These are phyloP conservation scores for Stagonosporopsis vannaccii DNA, from an alignment of 2,329 filamentous ascomycete genomes.

Conservation along the genomic window DNA sequence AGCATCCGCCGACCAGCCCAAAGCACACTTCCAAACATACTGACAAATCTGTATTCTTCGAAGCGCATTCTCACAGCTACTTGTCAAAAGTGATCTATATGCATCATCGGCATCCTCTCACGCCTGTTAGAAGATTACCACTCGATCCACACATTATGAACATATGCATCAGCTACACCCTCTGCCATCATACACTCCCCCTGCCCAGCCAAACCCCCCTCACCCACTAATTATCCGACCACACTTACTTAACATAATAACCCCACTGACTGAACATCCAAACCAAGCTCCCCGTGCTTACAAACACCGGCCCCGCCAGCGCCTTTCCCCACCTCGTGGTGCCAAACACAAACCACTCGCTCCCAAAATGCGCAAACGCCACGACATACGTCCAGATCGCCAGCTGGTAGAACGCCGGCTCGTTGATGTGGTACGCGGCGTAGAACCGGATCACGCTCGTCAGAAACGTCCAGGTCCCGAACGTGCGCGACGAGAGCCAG, in stretches of 20 bases:
- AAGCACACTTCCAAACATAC: background rate
- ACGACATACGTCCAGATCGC: conserved; percentile 82
- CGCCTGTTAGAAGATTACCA: background rate
- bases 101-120: background rate
- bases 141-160: background rate
- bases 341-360: conserved; percentile 81
- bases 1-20: no score
- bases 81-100: background rate
- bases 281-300: conserved; percentile 61
- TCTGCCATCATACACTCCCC: background rate
- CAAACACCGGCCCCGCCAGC: conserved; percentile 65
- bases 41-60: background rate
- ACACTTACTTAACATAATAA: conserved; percentile 64
- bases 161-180: background rate
- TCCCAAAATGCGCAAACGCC: conserved; percentile 66
- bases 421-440: conserved; percentile 80
- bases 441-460: conserved; percentile 80
- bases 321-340: conserved; percentile 71
- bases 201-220: background rate
- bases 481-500: conserved; percentile 77
- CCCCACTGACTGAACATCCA: conserved; percentile 74
- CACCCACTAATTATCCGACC: background rate
- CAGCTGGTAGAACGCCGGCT: conserved; percentile 78
- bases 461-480: conserved; percentile 87
- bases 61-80: background rate